phyloP scores from a whole-genome alignment of 2,329 filamentous ascomycete genomes.

The Talaromyces sp. region DNA sequence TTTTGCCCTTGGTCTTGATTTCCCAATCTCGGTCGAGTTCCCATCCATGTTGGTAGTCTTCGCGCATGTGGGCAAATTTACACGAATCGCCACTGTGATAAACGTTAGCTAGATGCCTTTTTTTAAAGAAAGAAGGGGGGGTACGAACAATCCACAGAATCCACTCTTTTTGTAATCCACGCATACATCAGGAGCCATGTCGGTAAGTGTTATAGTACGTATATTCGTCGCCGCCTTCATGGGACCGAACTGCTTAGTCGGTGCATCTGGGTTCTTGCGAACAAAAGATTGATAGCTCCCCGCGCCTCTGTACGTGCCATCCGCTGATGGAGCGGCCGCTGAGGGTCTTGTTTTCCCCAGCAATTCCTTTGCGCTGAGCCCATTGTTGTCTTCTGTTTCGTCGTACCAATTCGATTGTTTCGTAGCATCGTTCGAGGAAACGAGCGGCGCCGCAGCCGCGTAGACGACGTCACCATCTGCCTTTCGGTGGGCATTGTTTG shows the following conservation, averaged over 20 bases:
- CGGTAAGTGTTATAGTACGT: constrained; percentile 80
- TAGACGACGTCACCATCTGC: constrained; percentile 50
- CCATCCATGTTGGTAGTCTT: constrained; percentile 81
- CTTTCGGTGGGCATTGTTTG: constrained; percentile 31
- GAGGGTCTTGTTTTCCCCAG: constrained; percentile 39
- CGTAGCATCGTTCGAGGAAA: constrained; percentile 75
- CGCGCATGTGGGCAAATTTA: constrained; percentile 61
- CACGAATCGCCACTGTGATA: constrained; percentile 62
- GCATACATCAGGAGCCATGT: constrained; percentile 89
- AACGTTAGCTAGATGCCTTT: constrained; percentile 51
- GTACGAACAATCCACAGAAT: constrained; percentile 47
- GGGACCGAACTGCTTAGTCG: constrained; percentile 68
- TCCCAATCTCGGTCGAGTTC: constrained; percentile 95
- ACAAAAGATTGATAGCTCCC: constrained; percentile 71
- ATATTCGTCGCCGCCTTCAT: constrained; percentile 83
- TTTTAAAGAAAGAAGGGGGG: constrained; percentile 35
- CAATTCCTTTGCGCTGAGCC: constrained; percentile 44
- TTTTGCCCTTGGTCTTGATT: constrained; percentile 60
- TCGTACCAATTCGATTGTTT: constrained; percentile 89
- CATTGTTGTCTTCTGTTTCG: constrained; percentile 50
- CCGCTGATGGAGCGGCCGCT: constrained; percentile 26
- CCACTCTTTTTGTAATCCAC: constrained; percentile 88
- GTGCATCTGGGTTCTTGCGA: constrained; percentile 72
- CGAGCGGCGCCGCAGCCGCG: constrained; percentile 61
- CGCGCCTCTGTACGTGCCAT: constrained; percentile 72